Percentiles rank a stretch among this genome's conserved stretches.
Evolutionary conservation across 2,329 filamentous ascomycete genomes (phyloP).

Genomic region (Saccharata proteae): DNA sequence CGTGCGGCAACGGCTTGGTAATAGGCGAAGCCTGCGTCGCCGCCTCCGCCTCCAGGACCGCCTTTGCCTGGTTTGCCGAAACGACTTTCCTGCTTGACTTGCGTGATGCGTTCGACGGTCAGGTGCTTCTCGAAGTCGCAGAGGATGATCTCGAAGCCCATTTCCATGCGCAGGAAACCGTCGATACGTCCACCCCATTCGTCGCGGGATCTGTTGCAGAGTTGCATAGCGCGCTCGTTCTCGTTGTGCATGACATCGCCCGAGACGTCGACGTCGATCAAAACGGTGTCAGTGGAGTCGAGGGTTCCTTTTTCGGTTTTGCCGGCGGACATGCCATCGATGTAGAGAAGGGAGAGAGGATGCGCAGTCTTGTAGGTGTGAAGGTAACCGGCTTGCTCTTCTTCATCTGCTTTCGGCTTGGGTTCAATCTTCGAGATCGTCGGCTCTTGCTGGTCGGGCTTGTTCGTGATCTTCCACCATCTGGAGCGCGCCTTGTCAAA

Average conservation of each 20-base stretch:
- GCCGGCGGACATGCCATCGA: constrained; percentile 59
- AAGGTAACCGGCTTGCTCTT: constrained; percentile 41
- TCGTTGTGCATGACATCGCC: constrained; percentile 23
- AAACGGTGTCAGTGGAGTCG: constrained; percentile 52
- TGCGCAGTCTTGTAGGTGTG: constrained; percentile 53
- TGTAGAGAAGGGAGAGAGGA: constrained; percentile 49
- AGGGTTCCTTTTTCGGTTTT: constrained; percentile 55
- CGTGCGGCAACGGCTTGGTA: constrained; percentile 28
- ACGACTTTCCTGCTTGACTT: constrained; percentile 10
- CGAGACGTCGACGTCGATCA: constrained; percentile 25
- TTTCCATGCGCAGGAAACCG: constrained; percentile 55
- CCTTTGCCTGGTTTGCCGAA: no score
- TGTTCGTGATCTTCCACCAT: constrained; percentile 7
- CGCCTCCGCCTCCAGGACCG: constrained; percentile 7
- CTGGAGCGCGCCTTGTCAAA: neutral
- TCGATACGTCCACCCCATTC: constrained; percentile 45
- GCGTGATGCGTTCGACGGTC: constrained; percentile 21
- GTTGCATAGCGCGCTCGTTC: constrained; percentile 35
- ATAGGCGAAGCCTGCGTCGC: constrained; percentile 17
- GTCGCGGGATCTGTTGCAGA: constrained; percentile 42
- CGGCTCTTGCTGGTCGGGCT: constrained; percentile 4
- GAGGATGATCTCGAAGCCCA: constrained; percentile 58
- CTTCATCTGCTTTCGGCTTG: constrained; percentile 5
- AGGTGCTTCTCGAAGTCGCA: constrained; percentile 46
- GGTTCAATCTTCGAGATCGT: neutral